These are phyloP conservation scores for Biscutella auriculata DNA, from an alignment of 441 rosid genomes.

Conservation along the genomic window DNA sequence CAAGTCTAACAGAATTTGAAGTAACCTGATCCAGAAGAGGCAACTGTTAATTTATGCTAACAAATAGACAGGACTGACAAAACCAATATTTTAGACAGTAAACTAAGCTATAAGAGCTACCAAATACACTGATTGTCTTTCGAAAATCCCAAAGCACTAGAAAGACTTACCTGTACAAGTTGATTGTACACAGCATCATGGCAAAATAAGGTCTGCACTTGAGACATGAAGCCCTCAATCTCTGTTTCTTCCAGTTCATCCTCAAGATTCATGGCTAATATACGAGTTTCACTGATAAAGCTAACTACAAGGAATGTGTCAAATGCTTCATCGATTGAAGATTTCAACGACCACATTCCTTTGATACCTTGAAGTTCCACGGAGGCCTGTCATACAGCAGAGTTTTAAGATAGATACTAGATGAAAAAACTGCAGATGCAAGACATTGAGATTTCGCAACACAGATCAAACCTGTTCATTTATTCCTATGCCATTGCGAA, in stretches of 20 bases:
- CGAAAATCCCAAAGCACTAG: background rate
- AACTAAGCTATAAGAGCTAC: background rate
- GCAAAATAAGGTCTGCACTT: constrained; percentile 91
- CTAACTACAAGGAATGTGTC: constrained; percentile 95
- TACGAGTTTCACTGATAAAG: constrained; percentile 88
- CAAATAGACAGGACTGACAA: background rate
- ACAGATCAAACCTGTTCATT: constrained; percentile 74
- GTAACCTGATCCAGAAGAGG: constrained; percentile 53
- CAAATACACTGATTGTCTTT: background rate
- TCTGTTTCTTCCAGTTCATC: constrained; percentile 98
- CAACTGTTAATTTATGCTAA: background rate
- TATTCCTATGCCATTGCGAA: constrained; percentile 97
- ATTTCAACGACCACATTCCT: constrained; percentile 98
- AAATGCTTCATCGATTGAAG: constrained; percentile 79
- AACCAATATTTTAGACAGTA: background rate
- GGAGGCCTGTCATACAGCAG: constrained; percentile 55
- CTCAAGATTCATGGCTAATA: constrained; percentile 94
- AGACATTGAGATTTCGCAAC: background rate
- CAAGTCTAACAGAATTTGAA: constrained; percentile 81
- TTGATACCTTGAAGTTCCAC: constrained; percentile 99
- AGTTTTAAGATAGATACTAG: constrained; percentile 1
- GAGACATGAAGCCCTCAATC: constrained; percentile 87
- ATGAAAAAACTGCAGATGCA: background rate
- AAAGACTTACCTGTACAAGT: constrained; percentile 64
- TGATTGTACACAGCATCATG: constrained; percentile 90